These are phyloP conservation scores for Hypomyces perniciosus DNA, from an alignment of 2,329 filamentous ascomycete genomes.

Conservation along the genomic window DNA sequence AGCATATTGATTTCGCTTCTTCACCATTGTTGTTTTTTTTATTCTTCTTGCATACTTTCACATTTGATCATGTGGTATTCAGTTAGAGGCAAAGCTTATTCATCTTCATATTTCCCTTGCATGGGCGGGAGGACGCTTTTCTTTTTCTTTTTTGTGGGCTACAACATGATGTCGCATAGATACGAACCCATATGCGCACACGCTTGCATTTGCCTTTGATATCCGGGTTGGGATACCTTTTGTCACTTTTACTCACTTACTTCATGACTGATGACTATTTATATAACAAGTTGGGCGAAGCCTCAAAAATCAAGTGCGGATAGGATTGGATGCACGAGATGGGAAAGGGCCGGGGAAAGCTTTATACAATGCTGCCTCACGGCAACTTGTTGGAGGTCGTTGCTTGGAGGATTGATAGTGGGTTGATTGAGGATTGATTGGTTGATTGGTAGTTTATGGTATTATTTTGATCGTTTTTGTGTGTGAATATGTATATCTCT, in stretches of 20 bases:
- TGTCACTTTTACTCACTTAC: slow-evolving; percentile 5
- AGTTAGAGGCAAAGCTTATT: too few species aligned
- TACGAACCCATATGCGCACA: background rate
- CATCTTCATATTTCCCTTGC: background rate
- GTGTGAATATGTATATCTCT: background rate
- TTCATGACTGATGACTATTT: slow-evolving; percentile 14
- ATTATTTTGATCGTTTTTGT: background rate
- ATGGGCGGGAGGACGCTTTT: background rate
- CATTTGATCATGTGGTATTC: background rate
- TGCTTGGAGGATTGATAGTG: slow-evolving; percentile 4
- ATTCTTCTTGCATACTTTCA: background rate
- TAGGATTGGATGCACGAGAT: background rate
- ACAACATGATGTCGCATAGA: too few species aligned
- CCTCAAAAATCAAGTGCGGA: slow-evolving; percentile 2
- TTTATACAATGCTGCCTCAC: slow-evolving; percentile 44
- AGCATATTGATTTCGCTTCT: background rate
- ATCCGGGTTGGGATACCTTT: background rate
- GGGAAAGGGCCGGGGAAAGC: slow-evolving; percentile 5
- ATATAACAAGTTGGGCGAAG: slow-evolving; percentile 2
- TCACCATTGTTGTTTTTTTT: too few species aligned
- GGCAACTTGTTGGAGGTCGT: slow-evolving; percentile 33
- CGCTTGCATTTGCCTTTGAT: background rate
- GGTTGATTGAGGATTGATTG: background rate
- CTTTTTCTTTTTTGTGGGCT: background rate
- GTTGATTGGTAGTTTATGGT: background rate